Evolutionary conservation across 169 alveolate species (phyloP), one percentile per base, ranked within the genome.

Genomic region (Ichthyophthirius multifiliis): DNA sequence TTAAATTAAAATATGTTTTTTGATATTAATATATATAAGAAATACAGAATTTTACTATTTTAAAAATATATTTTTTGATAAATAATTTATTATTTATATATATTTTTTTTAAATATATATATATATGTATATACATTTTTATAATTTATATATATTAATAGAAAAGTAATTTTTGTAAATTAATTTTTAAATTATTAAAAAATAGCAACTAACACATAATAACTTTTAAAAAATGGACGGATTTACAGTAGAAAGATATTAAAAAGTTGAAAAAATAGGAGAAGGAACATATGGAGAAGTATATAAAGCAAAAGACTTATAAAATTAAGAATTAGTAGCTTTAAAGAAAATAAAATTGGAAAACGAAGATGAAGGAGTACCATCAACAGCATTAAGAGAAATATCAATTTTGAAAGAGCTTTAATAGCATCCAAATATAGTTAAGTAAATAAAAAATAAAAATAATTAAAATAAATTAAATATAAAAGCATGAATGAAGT

Each of bases 371-470:
- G 96, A 92, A 74, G 96, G 96, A 18, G 93, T 92, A 15, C 98
- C 98, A 27, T 91, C 94, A 20, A 91, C 97, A 15, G 97, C 97
- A 10, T 78, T 95, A 67, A 81, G 96, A 77, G 96, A 92, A 81
- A 92, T 92, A 37, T 86, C 95, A 13, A 85, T 92, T 4, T 65
- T 92, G 32, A 90, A 92, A 74, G 94, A 90, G 47, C 81, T 92
- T 6, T 75, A 87, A 62, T 82, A 81, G 0, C 96, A 92, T 77
- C 94, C 94, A 44, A 89, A 90, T 23, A 88, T 92, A 63, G 95
- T 92, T 9, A 85, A 86, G 83, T 79, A 82, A 82, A 1, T 6
- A 71, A 71, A 81, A 77, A 46, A 62, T 46, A 20, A 32, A 79
- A 79, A 65, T 65, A 41, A 76, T 79, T 2, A 76, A 76, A 5